Evolutionary conservation across 2,329 filamentous ascomycete species (phyloP).

Genomic region (Myriosclerotinia duriaeana): DNA sequence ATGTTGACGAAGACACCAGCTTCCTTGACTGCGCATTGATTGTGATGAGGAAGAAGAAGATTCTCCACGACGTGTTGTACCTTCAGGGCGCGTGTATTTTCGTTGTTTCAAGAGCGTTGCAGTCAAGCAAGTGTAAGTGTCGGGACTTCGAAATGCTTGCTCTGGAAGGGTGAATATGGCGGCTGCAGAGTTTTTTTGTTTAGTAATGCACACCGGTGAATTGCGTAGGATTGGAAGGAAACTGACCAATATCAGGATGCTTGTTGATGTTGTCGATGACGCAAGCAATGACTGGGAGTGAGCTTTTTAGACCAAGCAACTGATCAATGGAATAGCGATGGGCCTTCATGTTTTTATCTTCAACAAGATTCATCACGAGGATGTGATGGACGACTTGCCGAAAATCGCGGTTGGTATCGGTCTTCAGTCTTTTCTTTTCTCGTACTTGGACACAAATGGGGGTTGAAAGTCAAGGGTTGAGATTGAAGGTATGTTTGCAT

Average conservation of each 20-base stretch:
- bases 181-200: slow-evolving; percentile 25
- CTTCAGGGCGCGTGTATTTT: slow-evolving; percentile 11
- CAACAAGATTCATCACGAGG: slow-evolving; percentile 19
- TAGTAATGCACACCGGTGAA: slow-evolving; percentile 4
- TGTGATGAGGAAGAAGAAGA: slow-evolving; percentile 25
- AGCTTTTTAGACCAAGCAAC: slow-evolving; percentile 34
- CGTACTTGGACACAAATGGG: background rate
- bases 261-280: slow-evolving; percentile 35
- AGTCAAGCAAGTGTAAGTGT: slow-evolving; percentile 29
- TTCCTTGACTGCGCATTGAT: slow-evolving; percentile 24
- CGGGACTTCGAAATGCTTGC: slow-evolving; percentile 32
- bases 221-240: background rate
- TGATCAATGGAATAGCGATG: slow-evolving; percentile 35
- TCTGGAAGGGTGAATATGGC: slow-evolving; percentile 35
- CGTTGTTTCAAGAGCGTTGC: slow-evolving; percentile 12
- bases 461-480: background rate
- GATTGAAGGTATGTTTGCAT: background rate
- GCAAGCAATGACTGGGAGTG: slow-evolving; percentile 32
- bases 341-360: slow-evolving; percentile 11
- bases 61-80: slow-evolving; percentile 19
- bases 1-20: slow-evolving; percentile 39
- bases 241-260: slow-evolving; percentile 36
- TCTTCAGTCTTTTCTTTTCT: background rate
- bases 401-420: background rate
- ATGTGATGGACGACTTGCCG: background rate